Percentiles rank a stretch among this genome's conserved stretches.
Conservation (phyloP, 176 grass and related monocot species). For the Oryza brachyantha region DNA sequence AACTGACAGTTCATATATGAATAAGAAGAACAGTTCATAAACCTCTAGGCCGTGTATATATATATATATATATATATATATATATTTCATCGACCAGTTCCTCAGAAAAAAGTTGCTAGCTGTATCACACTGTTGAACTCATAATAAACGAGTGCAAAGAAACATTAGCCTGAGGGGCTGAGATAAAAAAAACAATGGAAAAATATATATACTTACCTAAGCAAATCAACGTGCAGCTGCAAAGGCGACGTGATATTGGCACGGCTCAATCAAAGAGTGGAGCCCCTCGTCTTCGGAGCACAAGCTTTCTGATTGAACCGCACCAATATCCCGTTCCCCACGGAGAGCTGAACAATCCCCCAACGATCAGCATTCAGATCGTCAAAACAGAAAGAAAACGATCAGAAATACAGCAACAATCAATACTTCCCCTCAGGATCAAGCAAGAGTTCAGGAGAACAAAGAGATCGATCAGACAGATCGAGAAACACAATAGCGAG, state of each 20-base stretch:
- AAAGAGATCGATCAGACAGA: too few relatives aligned
- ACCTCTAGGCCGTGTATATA: background rate
- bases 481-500: background rate
- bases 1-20: background rate
- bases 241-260: constrained; percentile 76
- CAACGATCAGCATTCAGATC: background rate
- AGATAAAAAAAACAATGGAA: background rate
- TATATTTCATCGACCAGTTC: background rate
- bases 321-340: constrained; percentile 56
- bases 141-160: background rate
- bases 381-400: background rate
- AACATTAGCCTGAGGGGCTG: too few relatives aligned
- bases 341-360: background rate
- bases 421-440: background rate
- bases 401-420: background rate
- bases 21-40: background rate
- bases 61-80: background rate
- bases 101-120: background rate
- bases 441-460: background rate
- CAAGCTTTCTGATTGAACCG: constrained; percentile 87
- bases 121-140: background rate
- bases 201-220: background rate
- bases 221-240: background rate
- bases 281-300: constrained; percentile 28
- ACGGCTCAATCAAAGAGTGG: constrained; percentile 90